Percentiles rank a stretch among this genome's conserved stretches.
These are phyloP conservation scores for Gaultheria prostrata DNA, from an alignment of 148 eudicot species.

Conservation along the genomic window DNA sequence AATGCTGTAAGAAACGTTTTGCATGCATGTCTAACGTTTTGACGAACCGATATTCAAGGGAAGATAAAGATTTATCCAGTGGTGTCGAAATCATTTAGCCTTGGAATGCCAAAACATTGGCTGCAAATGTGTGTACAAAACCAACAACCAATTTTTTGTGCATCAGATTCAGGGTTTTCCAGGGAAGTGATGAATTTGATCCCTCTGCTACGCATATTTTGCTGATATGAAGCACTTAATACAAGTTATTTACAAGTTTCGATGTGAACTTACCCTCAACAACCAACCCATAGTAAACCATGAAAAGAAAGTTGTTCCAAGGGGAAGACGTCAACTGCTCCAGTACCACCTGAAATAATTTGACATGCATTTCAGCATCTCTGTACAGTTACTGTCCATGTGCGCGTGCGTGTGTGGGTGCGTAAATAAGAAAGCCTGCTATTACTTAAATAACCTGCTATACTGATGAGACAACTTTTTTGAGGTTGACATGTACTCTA, in stretches of 20 bases:
- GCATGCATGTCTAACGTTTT: neutral
- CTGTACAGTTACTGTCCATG: neutral
- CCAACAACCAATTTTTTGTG: neutral
- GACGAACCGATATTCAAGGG: neutral
- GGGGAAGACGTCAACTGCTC: conserved; percentile 86
- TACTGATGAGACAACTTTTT: neutral
- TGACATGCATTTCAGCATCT: neutral
- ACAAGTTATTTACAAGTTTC: neutral
- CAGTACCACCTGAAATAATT: conserved; percentile 61
- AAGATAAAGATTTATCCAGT: neutral
- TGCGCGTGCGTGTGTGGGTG: neutral
- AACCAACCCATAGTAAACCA: conserved; percentile 74
- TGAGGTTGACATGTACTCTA: neutral
- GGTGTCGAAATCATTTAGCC: neutral
- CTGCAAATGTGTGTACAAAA: neutral
- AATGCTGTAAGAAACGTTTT: neutral
- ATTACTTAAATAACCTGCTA: neutral
- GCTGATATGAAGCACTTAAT: neutral
- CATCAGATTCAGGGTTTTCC: neutral
- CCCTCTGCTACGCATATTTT: neutral
- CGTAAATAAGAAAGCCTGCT: neutral
- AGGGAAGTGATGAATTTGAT: neutral
- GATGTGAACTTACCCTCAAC: conserved; percentile 58
- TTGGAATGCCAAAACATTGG: neutral
- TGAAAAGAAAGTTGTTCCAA: conserved; percentile 75